These are phyloP conservation scores for Cladobotryum mycophilum DNA, from an alignment of 2,329 filamentous ascomycete species.

Conservation along the genomic window DNA sequence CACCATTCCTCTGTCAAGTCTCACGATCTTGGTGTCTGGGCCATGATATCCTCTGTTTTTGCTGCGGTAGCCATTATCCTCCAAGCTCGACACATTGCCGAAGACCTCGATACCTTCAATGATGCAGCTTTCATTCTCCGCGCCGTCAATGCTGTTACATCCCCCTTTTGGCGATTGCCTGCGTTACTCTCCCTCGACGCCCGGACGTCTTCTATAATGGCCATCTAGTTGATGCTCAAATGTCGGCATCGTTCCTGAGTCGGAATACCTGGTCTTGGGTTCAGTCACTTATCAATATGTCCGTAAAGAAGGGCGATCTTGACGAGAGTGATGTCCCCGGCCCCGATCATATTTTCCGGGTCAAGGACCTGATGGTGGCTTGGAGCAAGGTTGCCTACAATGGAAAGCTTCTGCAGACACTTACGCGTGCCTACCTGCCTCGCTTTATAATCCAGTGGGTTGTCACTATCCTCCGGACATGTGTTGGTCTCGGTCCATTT, in stretches of 20 bases:
- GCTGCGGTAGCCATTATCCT: constrained; percentile 38
- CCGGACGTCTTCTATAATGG: constrained; percentile 59
- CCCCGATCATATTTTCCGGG: constrained; percentile 49
- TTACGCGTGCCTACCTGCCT: constrained; percentile 52
- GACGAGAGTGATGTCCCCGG: constrained; percentile 57
- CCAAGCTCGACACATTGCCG: constrained; percentile 36
- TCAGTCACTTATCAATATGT: constrained; percentile 45
- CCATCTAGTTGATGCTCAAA: constrained; percentile 56
- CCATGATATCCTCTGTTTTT: constrained; percentile 41
- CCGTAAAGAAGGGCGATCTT: constrained; percentile 52
- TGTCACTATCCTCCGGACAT: constrained; percentile 46
- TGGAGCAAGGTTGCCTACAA: constrained; percentile 44
- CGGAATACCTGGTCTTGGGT: constrained; percentile 64
- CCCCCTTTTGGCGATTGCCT: constrained; percentile 38
- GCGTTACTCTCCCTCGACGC: constrained; percentile 56
- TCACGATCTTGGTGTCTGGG: constrained; percentile 48
- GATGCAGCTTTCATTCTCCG: constrained; percentile 40
- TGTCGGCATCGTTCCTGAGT: constrained; percentile 53
- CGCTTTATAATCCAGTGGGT: constrained; percentile 53
- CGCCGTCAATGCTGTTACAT: constrained; percentile 38
- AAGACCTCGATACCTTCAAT: constrained; percentile 25
- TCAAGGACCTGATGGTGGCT: constrained; percentile 41
- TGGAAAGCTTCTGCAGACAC: constrained; percentile 51
- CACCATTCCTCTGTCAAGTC: constrained; percentile 45
- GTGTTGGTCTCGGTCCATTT: constrained; percentile 65